Conservation (phyloP, 208 protist species). For the Leishmania gerbilli region DNA sequence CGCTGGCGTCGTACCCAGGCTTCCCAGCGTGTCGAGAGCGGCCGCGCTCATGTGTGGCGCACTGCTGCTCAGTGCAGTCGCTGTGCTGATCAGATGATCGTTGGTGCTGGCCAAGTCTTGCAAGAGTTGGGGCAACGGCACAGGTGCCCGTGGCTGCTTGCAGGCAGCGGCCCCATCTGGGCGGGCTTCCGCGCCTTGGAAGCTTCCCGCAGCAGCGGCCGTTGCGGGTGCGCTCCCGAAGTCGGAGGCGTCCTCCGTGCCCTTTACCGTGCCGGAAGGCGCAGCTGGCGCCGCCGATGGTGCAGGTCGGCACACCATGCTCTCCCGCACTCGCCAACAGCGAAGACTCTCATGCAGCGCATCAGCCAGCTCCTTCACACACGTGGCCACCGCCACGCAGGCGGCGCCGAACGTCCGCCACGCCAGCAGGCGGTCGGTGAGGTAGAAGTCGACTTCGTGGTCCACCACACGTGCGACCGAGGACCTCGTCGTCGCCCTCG, state of each 20-base stretch:
- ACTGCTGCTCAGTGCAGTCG: not conserved
- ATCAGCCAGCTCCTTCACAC: slow-evolving; percentile 66
- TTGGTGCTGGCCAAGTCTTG: not conserved
- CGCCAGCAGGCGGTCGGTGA: slow-evolving; percentile 67
- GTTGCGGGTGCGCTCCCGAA: not conserved
- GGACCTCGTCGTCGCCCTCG: slow-evolving; percentile 2
- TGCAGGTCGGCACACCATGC: slow-evolving; percentile 6
- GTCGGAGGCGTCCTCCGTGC: not conserved
- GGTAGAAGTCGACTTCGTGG: slow-evolving; percentile 57
- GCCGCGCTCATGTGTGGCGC: not conserved
- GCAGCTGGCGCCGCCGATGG: not conserved
- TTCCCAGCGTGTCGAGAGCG: not conserved
- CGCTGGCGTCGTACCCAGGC: not conserved
- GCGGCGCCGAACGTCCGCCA: slow-evolving; percentile 72
- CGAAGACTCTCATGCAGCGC: slow-evolving; percentile 40
- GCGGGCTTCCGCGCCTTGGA: not conserved
- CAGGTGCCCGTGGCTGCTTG: not conserved
- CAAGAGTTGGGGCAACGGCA: slow-evolving; percentile 15
- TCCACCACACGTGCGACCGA: slow-evolving; percentile 1
- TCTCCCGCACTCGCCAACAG: slow-evolving; percentile 27
- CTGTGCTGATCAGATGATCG: not conserved
- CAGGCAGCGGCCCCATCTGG: too few species aligned
- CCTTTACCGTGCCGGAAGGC: not conserved
- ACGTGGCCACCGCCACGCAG: slow-evolving; percentile 60
- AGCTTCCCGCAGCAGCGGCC: not conserved